Conservation (phyloP, 768 basidiomycete genomes). For the Lepiota brunneoincarnata region DNA sequence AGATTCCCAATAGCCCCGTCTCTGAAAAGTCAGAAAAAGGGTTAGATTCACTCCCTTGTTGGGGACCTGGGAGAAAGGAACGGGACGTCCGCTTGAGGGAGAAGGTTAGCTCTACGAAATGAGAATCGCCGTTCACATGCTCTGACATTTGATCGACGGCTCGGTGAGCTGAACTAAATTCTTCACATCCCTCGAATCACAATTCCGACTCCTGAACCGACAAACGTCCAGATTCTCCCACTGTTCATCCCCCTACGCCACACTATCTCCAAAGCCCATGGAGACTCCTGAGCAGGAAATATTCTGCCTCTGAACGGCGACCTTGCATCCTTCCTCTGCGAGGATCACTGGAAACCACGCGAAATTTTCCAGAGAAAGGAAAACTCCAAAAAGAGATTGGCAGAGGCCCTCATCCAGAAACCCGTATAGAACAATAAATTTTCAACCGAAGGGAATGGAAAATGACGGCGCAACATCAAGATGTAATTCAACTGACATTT, state of each 20-base stretch:
- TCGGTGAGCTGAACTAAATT: no score
- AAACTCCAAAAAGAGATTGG: no score
- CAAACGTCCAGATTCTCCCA: background rate
- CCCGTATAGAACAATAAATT: no score
- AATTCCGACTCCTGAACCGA: no score
- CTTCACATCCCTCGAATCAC: no score
- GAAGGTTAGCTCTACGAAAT: background rate
- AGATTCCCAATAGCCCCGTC: background rate
- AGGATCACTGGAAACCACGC: background rate
- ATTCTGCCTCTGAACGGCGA: background rate
- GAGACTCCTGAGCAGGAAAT: background rate
- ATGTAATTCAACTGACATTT: no score
- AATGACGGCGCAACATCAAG: no score
- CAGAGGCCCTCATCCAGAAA: no score
- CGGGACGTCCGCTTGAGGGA: background rate
- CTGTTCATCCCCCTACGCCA: background rate
- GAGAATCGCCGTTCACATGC: background rate
- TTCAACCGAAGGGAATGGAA: no score
- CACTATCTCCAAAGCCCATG: background rate
- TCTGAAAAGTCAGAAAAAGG: background rate
- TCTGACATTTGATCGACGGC: slow-evolving; percentile 2
- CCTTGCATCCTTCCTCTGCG: background rate
- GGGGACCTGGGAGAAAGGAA: background rate
- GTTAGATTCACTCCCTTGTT: background rate
- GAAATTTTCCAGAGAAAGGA: background rate